Evolutionary conservation across 1,284 basidiomycete genomes (phyloP).

Genomic region (Ganoderma lucidum): DNA sequence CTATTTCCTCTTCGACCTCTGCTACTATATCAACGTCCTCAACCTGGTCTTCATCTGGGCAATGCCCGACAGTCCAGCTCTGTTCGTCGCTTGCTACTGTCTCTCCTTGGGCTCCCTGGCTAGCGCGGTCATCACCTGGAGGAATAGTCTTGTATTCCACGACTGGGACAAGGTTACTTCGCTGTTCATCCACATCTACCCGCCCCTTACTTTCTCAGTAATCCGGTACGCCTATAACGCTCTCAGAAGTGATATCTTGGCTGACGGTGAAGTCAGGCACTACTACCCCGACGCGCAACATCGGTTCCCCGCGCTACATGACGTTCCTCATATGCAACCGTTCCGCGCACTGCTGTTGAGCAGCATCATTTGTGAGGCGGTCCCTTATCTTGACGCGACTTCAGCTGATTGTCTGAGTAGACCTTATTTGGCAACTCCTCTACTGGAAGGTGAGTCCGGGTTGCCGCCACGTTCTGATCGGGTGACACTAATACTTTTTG

Average conservation of each 20-base stretch:
- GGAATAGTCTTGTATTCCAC: slow-evolving; percentile 96
- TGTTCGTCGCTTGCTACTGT: slow-evolving; percentile 90
- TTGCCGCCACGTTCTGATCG: neutral
- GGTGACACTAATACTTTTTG: neutral
- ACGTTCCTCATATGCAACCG: slow-evolving; percentile 71
- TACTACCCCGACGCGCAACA: slow-evolving; percentile 79
- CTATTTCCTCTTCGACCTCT: slow-evolving; percentile 94
- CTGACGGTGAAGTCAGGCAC: slow-evolving; percentile 59
- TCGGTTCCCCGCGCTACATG: slow-evolving; percentile 83
- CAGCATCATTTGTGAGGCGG: slow-evolving; percentile 72
- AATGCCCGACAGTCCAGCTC: slow-evolving; percentile 72
- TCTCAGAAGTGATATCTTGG: too few relatives aligned
- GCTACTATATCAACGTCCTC: slow-evolving; percentile 90
- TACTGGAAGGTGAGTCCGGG: slow-evolving; percentile 81
- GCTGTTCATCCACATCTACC: slow-evolving; percentile 90
- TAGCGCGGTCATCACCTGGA: slow-evolving; percentile 95
- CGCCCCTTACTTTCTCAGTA: slow-evolving; percentile 86
- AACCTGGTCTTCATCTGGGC: slow-evolving; percentile 91
- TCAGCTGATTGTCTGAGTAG: slow-evolving; percentile 48
- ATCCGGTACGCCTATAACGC: slow-evolving; percentile 64
- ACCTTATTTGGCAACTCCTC: slow-evolving; percentile 86
- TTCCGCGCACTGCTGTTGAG: slow-evolving; percentile 71
- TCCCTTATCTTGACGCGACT: slow-evolving; percentile 22
- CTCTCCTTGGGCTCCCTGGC: slow-evolving; percentile 90
- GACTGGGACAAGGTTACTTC: slow-evolving; percentile 94